Evolutionary conservation across 2,329 filamentous ascomycete species (phyloP).

Genomic region (Xylaria sp.): DNA sequence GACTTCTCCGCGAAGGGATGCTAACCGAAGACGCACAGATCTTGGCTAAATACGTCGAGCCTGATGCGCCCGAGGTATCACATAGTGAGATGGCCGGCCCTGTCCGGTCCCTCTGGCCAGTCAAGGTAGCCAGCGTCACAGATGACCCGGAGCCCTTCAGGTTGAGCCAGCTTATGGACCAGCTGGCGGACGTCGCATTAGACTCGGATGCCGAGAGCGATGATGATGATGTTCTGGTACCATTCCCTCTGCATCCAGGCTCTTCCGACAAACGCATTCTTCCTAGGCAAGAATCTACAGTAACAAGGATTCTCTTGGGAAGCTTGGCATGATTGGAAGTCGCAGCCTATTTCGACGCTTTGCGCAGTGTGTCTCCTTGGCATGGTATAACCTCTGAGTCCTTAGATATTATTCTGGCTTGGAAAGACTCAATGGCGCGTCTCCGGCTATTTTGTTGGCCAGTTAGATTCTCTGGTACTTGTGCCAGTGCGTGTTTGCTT

Average conservation of each 20-base stretch:
- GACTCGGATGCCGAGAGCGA: not conserved
- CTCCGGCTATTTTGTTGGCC: too few species aligned
- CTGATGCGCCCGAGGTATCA: not conserved
- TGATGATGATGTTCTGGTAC: not conserved
- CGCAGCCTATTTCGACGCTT: too few species aligned
- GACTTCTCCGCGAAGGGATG: conserved; percentile 41
- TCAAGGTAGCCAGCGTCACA: not conserved
- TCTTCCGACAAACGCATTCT: not conserved
- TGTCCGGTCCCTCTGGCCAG: not conserved
- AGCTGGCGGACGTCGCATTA: not conserved
- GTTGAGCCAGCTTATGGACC: not conserved
- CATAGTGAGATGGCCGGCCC: not conserved
- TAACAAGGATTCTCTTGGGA: too few species aligned
- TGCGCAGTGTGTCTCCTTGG: too few species aligned
- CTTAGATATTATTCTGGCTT: too few species aligned
- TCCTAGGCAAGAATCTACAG: not conserved
- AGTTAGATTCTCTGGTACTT: too few species aligned
- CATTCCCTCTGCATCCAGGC: too few species aligned
- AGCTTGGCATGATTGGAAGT: too few species aligned
- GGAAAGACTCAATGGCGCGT: too few species aligned
- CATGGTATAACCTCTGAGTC: too few species aligned
- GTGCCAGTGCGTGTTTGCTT: too few species aligned
- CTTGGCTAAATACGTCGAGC: not conserved
- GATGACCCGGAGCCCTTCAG: not conserved
- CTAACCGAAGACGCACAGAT: not conserved